Conservation (phyloP, 1,139 yeast species). For the Taphrina betulina region DNA sequence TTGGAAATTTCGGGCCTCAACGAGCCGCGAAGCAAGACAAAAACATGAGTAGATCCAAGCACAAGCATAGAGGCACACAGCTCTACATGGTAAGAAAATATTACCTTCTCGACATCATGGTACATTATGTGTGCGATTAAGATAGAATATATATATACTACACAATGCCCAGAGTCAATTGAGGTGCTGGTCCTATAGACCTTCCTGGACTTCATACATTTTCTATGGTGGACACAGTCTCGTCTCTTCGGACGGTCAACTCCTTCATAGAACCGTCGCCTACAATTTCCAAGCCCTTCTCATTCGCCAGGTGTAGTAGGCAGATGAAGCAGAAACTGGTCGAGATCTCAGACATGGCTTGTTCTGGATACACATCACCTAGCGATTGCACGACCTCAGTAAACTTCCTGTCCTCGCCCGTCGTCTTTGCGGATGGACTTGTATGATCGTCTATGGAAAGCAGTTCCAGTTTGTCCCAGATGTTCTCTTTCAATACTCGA, state of each 20-base stretch:
- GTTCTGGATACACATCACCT: slow-evolving; percentile 43
- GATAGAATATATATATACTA: too few relatives aligned
- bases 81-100: too few relatives aligned
- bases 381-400: slow-evolving; percentile 50
- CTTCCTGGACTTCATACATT: too few relatives aligned
- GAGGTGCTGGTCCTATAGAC: too few relatives aligned
- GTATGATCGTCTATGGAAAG: slow-evolving; percentile 37
- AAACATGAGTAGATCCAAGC: too few relatives aligned
- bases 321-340: slow-evolving; percentile 88
- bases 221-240: slow-evolving; percentile 25
- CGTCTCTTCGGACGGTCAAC: slow-evolving; percentile 29
- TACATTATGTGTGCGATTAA: too few relatives aligned
- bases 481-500: slow-evolving; percentile 69
- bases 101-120: too few relatives aligned
- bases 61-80: too few relatives aligned
- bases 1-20: too few relatives aligned
- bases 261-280: slow-evolving; percentile 52
- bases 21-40: too few relatives aligned
- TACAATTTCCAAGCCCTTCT: slow-evolving; percentile 69
- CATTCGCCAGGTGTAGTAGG: slow-evolving; percentile 81
- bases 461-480: slow-evolving; percentile 61
- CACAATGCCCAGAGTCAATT: too few relatives aligned
- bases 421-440: slow-evolving; percentile 21
- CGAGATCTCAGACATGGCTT: slow-evolving; percentile 59
- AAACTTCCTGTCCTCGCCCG: slow-evolving; percentile 45